These are phyloP conservation scores for Microdochium paspali DNA, from an alignment of 2,329 filamentous ascomycete species.

Conservation along the genomic window DNA sequence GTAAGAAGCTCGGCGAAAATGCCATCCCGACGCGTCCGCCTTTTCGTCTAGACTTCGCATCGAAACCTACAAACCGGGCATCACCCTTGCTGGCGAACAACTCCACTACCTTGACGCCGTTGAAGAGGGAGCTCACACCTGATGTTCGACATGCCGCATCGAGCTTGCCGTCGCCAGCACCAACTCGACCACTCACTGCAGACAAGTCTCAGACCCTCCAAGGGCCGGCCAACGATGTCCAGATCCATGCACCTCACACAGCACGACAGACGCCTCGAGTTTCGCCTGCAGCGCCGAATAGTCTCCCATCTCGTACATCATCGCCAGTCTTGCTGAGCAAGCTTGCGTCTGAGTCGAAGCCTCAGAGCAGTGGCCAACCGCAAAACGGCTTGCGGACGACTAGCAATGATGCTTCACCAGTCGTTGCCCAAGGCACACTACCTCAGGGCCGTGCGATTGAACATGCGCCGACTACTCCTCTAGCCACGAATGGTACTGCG, in stretches of 20 bases:
- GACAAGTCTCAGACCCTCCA: not conserved
- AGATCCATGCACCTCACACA: not conserved
- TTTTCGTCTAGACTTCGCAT: not conserved
- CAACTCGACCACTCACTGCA: not conserved
- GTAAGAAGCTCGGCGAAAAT: not conserved
- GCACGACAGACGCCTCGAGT: not conserved
- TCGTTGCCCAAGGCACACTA: not conserved
- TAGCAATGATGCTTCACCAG: not conserved
- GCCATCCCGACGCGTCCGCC: not conserved
- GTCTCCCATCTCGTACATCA: not conserved
- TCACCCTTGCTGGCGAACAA: not conserved
- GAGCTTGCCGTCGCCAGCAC: not conserved
- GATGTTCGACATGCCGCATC: not conserved
- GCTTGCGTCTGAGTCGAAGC: not conserved
- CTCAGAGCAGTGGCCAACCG: not conserved
- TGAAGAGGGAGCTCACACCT: not conserved
- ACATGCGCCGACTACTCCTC: not conserved
- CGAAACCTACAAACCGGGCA: not conserved
- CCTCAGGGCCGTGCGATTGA: not conserved
- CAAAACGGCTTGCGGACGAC: not conserved
- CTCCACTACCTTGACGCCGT: not conserved
- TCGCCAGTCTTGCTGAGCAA: not conserved
- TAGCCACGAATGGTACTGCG: too few species aligned
- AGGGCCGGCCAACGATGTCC: not conserved
- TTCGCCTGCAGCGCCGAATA: not conserved